Percentiles rank a stretch among this genome's conserved stretches.
phyloP scores from a whole-genome alignment of 139 green algal species.

The Edaphochlamys debaryana region DNA sequence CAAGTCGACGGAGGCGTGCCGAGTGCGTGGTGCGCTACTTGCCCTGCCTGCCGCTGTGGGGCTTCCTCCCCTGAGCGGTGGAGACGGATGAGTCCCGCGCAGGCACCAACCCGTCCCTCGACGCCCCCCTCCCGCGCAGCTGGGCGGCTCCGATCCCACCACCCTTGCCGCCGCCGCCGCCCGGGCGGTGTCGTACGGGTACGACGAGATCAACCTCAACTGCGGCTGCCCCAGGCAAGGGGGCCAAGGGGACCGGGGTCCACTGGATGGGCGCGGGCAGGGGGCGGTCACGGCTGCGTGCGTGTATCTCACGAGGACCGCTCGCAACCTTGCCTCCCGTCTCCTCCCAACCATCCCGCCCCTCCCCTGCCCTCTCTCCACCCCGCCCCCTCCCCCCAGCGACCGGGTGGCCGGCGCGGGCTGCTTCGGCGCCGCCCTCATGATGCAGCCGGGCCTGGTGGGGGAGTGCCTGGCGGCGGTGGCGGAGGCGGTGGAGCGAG shows the following conservation, averaged over 20 bases:
- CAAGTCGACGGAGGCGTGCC: no score
- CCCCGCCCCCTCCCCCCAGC: constrained; percentile 25
- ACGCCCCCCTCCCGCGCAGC: no score
- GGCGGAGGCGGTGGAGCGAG: constrained; percentile 40
- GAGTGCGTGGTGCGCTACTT: no score
- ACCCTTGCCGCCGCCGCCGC: constrained; percentile 71
- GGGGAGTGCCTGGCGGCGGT: constrained; percentile 78
- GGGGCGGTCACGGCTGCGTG: not conserved
- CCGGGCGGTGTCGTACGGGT: constrained; percentile 63
- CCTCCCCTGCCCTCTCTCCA: no score
- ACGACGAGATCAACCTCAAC: constrained; percentile 97
- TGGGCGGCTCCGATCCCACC: constrained; percentile 86
- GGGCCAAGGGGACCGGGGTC: not conserved
- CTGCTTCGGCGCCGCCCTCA: constrained; percentile 92
- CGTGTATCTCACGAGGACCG: no score
- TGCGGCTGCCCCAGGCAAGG: constrained; percentile 87
- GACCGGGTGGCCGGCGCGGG: constrained; percentile 89
- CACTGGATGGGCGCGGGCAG: not conserved
- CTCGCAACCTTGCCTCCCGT: not conserved
- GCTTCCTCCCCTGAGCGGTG: no score
- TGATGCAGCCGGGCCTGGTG: constrained; percentile 84
- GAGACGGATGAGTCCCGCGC: no score
- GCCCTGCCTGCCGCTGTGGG: no score
- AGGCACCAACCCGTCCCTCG: no score
- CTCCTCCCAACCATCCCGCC: no score